Percentiles rank a stretch among this genome's conserved stretches.
phyloP scores from a whole-genome alignment of 371 early-diverging fungal genomes.

The Mortierella sp. region DNA sequence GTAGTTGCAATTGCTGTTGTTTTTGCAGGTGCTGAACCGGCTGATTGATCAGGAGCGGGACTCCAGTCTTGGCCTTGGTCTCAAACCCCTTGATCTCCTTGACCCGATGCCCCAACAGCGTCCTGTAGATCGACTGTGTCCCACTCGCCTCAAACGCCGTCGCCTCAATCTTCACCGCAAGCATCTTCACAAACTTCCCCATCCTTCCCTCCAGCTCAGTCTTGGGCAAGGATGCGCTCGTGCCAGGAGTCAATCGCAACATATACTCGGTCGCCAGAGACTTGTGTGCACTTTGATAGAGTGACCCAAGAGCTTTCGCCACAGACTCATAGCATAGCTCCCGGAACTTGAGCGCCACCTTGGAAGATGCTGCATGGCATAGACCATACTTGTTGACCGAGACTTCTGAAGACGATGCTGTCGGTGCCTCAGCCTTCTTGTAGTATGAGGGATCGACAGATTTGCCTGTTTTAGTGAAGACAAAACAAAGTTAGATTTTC shows the following conservation, averaged over 20 bases:
- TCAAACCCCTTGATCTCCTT: constrained; percentile 54
- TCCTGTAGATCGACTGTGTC: constrained; percentile 34
- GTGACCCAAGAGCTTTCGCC: constrained; percentile 15
- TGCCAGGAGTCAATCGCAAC: background rate
- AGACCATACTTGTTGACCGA: constrained; percentile 34
- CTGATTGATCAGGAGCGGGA: background rate
- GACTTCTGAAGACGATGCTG: background rate
- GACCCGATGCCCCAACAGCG: constrained; percentile 38
- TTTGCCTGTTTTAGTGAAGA: constrained; percentile 15
- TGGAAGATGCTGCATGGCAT: constrained; percentile 19
- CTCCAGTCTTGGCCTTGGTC: constrained; percentile 25
- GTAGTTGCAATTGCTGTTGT: background rate
- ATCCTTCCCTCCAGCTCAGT: constrained; percentile 25
- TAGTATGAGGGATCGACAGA: constrained; percentile 45
- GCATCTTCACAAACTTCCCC: constrained; percentile 26
- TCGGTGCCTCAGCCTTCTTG: constrained; percentile 12
- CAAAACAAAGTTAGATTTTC: background rate
- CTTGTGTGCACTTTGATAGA: constrained; percentile 33
- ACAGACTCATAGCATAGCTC: constrained; percentile 48
- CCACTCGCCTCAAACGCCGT: constrained; percentile 39
- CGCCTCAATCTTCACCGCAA: constrained; percentile 34
- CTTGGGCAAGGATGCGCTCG: constrained; percentile 5
- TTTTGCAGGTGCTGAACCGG: background rate
- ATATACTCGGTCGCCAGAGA: constrained; percentile 33
- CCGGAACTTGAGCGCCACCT: constrained; percentile 40